Evolutionary conservation across 805 yeast species (phyloP), one percentile per base, ranked within the genome.

Genomic region (Jamesozyma spencerorum): DNA sequence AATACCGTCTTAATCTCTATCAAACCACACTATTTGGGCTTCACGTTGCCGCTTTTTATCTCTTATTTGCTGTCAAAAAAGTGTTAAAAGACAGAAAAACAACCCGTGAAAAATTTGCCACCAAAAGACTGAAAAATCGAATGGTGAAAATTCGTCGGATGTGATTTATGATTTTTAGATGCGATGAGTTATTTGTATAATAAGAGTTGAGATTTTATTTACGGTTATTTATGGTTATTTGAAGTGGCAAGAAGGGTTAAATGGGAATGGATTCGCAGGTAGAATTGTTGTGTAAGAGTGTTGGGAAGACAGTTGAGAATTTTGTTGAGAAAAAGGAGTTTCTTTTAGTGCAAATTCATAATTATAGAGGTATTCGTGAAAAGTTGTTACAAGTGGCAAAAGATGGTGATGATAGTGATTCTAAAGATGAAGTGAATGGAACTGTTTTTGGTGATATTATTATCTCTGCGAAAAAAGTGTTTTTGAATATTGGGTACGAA

Each of bases 401-500:
- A 5, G 43, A 26, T 17, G 26, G 19, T 13, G 44, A 28, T 4
- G 32, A 27, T 14, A 44, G 35, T 10, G 41, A 27, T 17, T 50
- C 42, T 14, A 41, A 24, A 2, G 44, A 41, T 3, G 40, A 45
- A 18, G 42, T 39, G 3, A 49, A 43, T 12, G 63, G 62, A 3
- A 27, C 46, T 30, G 48, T 58, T 5, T 46, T 55, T 24, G 64
- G 63, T 11, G 65, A 62, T 32, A 48, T 60, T 10, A 47, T 58
- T 12, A 48, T 60, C 2, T 47, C 59, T 3, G 37, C 50, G 5
- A 43, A 48, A 2, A 53, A 53, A 27, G 43, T 54, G 3, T 61
- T 46, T 30, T 37, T 52, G 34, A 55, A 51, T 42, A 39, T 62
- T 10, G 66, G 66, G 3, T 54, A 56, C 34, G 66, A 62, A 20